Conservation (phyloP, 2,329 filamentous ascomycete genomes). For the Rutstroemia sp. region DNA sequence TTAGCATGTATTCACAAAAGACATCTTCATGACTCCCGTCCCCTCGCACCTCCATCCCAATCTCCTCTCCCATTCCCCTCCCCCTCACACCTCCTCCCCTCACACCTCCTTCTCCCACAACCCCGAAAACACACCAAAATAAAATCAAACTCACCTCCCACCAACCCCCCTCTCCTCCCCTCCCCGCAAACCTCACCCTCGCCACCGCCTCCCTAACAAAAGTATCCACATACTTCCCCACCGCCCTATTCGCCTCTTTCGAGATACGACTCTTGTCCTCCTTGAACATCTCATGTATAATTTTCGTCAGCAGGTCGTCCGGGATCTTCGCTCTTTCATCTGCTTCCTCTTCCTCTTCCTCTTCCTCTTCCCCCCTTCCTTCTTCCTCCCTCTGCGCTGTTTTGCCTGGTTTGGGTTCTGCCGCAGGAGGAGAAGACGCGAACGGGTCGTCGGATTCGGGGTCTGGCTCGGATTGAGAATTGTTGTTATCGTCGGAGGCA, state of each 20-base stretch:
- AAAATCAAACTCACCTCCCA: conserved; percentile 53
- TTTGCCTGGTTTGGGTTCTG: not conserved
- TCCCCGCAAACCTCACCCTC: conserved; percentile 58
- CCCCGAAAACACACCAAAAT: too few relatives aligned
- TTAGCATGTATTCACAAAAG: not conserved
- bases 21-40: not conserved
- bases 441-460: conserved; percentile 11
- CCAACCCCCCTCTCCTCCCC: conserved; percentile 32
- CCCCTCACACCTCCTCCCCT: not conserved
- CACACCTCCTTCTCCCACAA: not conserved
- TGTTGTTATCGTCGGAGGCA: not conserved
- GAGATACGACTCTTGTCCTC: conserved; percentile 64
- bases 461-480: not conserved
- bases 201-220: conserved; percentile 88
- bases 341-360: not conserved
- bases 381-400: not conserved
- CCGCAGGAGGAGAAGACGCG: conserved; percentile 1
- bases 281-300: conserved; percentile 74
- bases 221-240: conserved; percentile 81
- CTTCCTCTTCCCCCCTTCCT: too few relatives aligned
- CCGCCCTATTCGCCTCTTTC: conserved; percentile 66
- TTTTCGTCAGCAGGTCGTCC: conserved; percentile 62
- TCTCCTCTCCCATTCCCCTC: not conserved
- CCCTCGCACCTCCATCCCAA: not conserved
- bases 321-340: conserved; percentile 44